A percentile compares a stretch with the other conserved stretches of the same genome.
These are phyloP conservation scores for Talaromyces sp. DNA, from an alignment of 2,329 filamentous ascomycete genomes.

Conservation along the genomic window DNA sequence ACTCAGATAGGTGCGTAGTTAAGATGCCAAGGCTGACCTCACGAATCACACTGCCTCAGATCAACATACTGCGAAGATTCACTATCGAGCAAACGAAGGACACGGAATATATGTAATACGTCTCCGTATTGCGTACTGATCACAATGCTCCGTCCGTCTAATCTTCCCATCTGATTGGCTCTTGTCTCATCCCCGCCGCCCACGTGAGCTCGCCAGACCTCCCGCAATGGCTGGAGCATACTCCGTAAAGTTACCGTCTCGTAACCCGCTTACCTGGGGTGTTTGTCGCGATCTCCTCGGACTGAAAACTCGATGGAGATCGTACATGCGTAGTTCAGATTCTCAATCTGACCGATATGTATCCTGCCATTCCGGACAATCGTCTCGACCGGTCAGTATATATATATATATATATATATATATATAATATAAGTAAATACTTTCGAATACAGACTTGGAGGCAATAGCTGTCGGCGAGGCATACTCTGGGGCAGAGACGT, in stretches of 20 bases:
- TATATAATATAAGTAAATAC: no score
- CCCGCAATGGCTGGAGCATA: slow-evolving; percentile 1
- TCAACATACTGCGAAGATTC: not conserved
- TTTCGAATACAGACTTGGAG: not conserved
- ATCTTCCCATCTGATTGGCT: not conserved
- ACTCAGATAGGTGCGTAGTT: no score
- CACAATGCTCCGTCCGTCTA: not conserved
- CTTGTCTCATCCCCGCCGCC: not conserved
- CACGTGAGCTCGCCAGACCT: slow-evolving; percentile 4
- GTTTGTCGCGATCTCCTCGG: not conserved
- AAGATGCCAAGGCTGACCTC: not conserved
- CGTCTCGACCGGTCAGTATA: not conserved
- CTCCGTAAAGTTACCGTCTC: not conserved
- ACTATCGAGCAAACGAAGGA: no score
- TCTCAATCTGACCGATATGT: not conserved
- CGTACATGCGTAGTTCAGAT: not conserved
- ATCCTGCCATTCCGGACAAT: not conserved
- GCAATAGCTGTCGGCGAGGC: not conserved
- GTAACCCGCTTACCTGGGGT: not conserved
- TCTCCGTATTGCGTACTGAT: no score
- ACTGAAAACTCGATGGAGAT: not conserved
- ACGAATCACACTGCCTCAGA: not conserved
- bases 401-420: not conserved
- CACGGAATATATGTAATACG: no score
- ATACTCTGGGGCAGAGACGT: not conserved